A percentile compares a stretch with the other conserved stretches of the same genome.
Evolutionary conservation across 2,329 filamentous ascomycete genomes (phyloP).

Genomic region (Chaetomium globosum): DNA sequence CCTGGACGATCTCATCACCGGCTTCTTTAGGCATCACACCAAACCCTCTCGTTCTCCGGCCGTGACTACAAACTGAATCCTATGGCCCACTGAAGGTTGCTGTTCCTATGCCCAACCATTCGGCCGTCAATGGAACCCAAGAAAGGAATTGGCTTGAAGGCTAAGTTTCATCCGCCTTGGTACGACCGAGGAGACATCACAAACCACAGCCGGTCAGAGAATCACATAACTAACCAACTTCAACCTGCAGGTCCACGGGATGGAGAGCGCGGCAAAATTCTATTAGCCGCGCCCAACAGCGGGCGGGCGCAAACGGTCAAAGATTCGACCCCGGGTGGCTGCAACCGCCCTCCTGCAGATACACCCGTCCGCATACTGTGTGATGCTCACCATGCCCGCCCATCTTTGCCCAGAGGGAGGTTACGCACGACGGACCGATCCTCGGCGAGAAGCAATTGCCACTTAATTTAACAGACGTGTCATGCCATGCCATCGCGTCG

Average conservation of each 20-base stretch:
- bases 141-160: not conserved
- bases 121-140: not conserved
- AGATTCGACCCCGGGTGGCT: slow-evolving; percentile 1
- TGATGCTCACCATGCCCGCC: not conserved
- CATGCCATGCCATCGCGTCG: not conserved
- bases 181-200: slow-evolving; percentile 2
- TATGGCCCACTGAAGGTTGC: not conserved
- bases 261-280: slow-evolving; percentile 5
- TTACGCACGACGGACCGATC: not conserved
- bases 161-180: slow-evolving; percentile 1
- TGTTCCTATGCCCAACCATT: slow-evolving; percentile 9
- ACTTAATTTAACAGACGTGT: slow-evolving; percentile 2
- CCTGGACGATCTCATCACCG: not conserved
- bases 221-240: slow-evolving; percentile 1
- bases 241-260: slow-evolving; percentile 6
- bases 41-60: not conserved
- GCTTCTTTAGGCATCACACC: not conserved
- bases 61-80: not conserved
- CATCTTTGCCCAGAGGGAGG: not conserved
- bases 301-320: slow-evolving; percentile 11
- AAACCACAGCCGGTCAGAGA: not conserved
- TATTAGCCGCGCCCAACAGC: not conserved
- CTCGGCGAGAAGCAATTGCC: not conserved
- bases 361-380: not conserved
- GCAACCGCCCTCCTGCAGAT: slow-evolving; percentile 2